Evolutionary conservation across 1,139 yeast species (phyloP).

Genomic region (Taphrina pruni): DNA sequence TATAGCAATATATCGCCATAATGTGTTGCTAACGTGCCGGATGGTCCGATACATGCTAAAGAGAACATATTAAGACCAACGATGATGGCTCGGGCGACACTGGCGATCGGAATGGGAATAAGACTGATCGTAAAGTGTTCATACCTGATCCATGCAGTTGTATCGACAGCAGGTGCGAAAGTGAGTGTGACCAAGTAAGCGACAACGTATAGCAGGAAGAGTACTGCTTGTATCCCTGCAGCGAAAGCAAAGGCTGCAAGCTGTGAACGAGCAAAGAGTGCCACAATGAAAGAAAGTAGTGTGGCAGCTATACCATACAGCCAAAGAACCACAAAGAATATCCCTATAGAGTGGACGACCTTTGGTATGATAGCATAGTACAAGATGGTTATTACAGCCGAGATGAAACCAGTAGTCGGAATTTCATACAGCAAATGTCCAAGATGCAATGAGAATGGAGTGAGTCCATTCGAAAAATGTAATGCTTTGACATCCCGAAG

Average conservation of each 20-base stretch:
- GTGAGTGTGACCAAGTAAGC: slow-evolving; percentile 51
- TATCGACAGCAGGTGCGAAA: slow-evolving; percentile 49
- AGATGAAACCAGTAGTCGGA: slow-evolving; percentile 47
- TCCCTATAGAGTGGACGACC: slow-evolving; percentile 50
- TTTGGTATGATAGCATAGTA: slow-evolving; percentile 46
- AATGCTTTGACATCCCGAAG: slow-evolving; percentile 52
- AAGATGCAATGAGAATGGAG: slow-evolving; percentile 52
- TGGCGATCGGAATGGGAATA: slow-evolving; percentile 50
- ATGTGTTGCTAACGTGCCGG: slow-evolving; percentile 46
- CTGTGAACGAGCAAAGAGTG: slow-evolving; percentile 51
- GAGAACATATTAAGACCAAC: slow-evolving; percentile 52
- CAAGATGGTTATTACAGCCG: slow-evolving; percentile 49
- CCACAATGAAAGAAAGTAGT: slow-evolving; percentile 50
- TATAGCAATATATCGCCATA: slow-evolving; percentile 51
- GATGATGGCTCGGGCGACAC: slow-evolving; percentile 50
- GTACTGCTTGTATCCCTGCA: slow-evolving; percentile 51
- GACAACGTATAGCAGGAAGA: slow-evolving; percentile 51
- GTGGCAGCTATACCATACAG: slow-evolving; percentile 51
- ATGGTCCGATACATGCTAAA: slow-evolving; percentile 48
- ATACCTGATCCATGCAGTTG: slow-evolving; percentile 47
- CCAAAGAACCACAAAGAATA: slow-evolving; percentile 50
- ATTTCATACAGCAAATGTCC: slow-evolving; percentile 51
- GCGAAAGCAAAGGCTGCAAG: slow-evolving; percentile 53
- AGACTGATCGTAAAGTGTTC: slow-evolving; percentile 50
- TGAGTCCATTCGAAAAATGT: slow-evolving; percentile 54